Conservation (phyloP, 345 rosid species). For the Lumnitzera littorea region DNA sequence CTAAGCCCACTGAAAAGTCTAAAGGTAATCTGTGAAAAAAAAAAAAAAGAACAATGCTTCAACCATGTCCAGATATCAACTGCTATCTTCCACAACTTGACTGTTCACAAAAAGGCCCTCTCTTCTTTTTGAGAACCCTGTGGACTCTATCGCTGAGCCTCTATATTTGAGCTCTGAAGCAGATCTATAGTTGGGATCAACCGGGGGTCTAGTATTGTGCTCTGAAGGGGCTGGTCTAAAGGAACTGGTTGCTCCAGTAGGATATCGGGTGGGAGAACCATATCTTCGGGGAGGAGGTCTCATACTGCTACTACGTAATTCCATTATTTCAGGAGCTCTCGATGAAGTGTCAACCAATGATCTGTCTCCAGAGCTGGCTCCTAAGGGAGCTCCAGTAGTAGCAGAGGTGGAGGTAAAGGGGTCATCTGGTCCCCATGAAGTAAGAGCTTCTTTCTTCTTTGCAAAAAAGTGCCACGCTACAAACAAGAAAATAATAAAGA, state of each 20-base stretch:
- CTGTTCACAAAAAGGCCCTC: constrained; percentile 46
- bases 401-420: constrained; percentile 56
- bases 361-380: constrained; percentile 45
- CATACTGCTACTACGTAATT: constrained; percentile 43
- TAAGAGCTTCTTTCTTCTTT: constrained; percentile 90
- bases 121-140: constrained; percentile 58
- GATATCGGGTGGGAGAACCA: constrained; percentile 55
- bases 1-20: background rate
- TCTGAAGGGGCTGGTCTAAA: constrained; percentile 54
- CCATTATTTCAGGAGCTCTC: constrained; percentile 52
- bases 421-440: constrained; percentile 94
- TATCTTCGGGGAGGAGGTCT: constrained; percentile 47
- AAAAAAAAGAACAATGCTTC: background rate
- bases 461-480: constrained; percentile 94
- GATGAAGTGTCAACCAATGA: constrained; percentile 53
- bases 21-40: background rate
- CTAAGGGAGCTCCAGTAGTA: constrained; percentile 35
- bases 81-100: constrained; percentile 51
- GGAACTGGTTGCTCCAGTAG: constrained; percentile 50
- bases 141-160: constrained; percentile 47
- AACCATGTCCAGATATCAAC: constrained; percentile 16
- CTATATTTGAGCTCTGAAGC: constrained; percentile 52
- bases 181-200: constrained; percentile 50
- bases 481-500: constrained; percentile 72
- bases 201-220: constrained; percentile 48